These are phyloP conservation scores for Cudoniella acicularis DNA, from an alignment of 495 filamentous ascomycete species.

Conservation along the genomic window DNA sequence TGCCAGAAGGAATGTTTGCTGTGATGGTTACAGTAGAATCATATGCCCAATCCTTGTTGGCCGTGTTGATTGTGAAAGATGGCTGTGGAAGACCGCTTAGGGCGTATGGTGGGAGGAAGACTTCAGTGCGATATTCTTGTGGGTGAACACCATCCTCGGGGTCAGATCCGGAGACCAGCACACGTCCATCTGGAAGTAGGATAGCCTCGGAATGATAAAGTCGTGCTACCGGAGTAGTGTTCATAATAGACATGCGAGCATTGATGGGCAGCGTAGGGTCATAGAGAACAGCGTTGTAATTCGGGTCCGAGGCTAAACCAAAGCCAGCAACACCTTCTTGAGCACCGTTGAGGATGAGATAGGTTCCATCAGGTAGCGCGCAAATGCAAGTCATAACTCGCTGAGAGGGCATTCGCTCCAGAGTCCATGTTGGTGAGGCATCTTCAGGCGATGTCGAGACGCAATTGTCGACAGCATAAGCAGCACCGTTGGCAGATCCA, in stretches of 20 bases:
- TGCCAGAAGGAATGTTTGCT: constrained; percentile 27
- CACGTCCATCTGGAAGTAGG: constrained; percentile 63
- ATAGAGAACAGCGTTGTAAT: constrained; percentile 61
- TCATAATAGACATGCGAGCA: constrained; percentile 57
- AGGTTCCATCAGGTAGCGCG: constrained; percentile 66
- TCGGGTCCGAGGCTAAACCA: constrained; percentile 51
- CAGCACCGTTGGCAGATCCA: constrained; percentile 47
- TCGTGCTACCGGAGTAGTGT: constrained; percentile 60
- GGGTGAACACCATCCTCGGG: constrained; percentile 43
- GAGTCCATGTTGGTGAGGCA: constrained; percentile 47
- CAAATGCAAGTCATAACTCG: constrained; percentile 64
- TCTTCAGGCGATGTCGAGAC: constrained; percentile 57
- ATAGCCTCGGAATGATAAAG: constrained; percentile 65
- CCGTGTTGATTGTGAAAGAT: constrained; percentile 35
- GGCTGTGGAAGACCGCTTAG: constrained; percentile 45
- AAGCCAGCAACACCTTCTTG: constrained; percentile 60
- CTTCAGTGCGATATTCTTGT: constrained; percentile 64
- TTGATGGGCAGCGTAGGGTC: constrained; percentile 53
- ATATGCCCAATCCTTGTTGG: constrained; percentile 49
- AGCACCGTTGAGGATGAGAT: constrained; percentile 60
- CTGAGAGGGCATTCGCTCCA: constrained; percentile 65
- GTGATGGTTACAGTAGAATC: constrained; percentile 37
- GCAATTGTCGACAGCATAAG: constrained; percentile 60
- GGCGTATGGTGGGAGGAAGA: constrained; percentile 62
- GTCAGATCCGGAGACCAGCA: constrained; percentile 62